Evolutionary conservation across 2,329 filamentous ascomycete genomes (phyloP).

Genomic region (Emergomyces orientalis): DNA sequence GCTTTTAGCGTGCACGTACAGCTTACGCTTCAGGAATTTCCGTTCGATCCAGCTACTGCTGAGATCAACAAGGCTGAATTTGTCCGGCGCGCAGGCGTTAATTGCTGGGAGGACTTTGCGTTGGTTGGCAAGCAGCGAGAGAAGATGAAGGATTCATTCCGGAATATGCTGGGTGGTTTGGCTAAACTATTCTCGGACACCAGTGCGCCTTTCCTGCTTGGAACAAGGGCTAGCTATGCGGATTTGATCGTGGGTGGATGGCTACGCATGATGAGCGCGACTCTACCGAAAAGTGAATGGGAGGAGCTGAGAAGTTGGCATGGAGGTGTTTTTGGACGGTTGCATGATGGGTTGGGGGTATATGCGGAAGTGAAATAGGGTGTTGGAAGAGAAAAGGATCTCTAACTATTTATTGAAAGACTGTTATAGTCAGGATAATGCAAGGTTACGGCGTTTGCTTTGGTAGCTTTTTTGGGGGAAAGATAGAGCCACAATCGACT

Average conservation of each 20-base stretch:
- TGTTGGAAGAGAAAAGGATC: background rate
- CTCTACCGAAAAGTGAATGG: slow-evolving; percentile 42
- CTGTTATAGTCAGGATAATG: too few species aligned
- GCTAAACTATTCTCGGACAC: slow-evolving; percentile 35
- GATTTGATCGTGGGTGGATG: slow-evolving; percentile 51
- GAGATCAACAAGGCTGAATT: slow-evolving; percentile 42
- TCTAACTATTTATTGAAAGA: too few species aligned
- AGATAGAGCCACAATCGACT: too few species aligned
- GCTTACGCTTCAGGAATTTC: slow-evolving; percentile 38
- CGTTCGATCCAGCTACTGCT: slow-evolving; percentile 43
- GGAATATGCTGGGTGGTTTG: slow-evolving; percentile 35
- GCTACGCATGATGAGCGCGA: slow-evolving; percentile 40
- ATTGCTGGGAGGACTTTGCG: slow-evolving; percentile 33
- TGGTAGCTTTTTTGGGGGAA: too few species aligned
- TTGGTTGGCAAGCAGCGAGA: slow-evolving; percentile 34
- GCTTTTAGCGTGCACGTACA: slow-evolving; percentile 42
- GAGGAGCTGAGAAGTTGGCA: slow-evolving; percentile 42
- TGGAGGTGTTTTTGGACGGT: slow-evolving; percentile 41
- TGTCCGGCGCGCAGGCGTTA: slow-evolving; percentile 38
- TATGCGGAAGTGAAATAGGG: slow-evolving; percentile 30
- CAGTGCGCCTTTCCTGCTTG: slow-evolving; percentile 44
- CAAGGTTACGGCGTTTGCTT: too few species aligned
- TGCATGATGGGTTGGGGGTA: slow-evolving; percentile 40
- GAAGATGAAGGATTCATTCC: slow-evolving; percentile 34
- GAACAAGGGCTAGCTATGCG: slow-evolving; percentile 40